A percentile compares a stretch with the other conserved stretches of the same genome.
Evolutionary conservation across 805 yeast species (phyloP).

Genomic region (Saccharomycopsis babjevae): DNA sequence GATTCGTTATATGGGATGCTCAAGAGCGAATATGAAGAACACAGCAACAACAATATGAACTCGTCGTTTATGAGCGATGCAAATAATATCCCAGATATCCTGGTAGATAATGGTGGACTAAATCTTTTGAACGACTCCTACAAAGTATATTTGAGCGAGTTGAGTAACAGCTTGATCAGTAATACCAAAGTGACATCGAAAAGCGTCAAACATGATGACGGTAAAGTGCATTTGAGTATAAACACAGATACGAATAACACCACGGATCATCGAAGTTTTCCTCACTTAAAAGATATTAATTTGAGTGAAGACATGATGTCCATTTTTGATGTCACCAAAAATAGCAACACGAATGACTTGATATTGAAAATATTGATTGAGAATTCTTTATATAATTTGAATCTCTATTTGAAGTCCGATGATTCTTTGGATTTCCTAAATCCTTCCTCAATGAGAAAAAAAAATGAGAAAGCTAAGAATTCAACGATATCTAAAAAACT

Average conservation of each 20-base stretch:
- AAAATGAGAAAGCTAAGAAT: background rate
- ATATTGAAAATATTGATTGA: slow-evolving; percentile 33
- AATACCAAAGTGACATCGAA: slow-evolving; percentile 1
- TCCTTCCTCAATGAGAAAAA: slow-evolving; percentile 1
- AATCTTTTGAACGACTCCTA: slow-evolving; percentile 17
- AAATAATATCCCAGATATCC: slow-evolving; percentile 1
- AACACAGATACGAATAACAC: background rate
- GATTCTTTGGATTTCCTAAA: slow-evolving; percentile 8
- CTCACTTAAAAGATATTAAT: slow-evolving; percentile 13
- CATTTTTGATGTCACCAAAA: slow-evolving; percentile 15
- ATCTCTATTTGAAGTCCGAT: slow-evolving; percentile 10
- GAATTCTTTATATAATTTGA: slow-evolving; percentile 29
- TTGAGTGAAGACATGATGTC: slow-evolving; percentile 13
- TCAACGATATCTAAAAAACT: background rate
- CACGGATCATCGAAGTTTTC: background rate
- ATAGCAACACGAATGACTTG: slow-evolving; percentile 18
- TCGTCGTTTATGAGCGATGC: slow-evolving; percentile 1
- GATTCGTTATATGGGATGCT: slow-evolving; percentile 3
- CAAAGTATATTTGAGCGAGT: slow-evolving; percentile 14
- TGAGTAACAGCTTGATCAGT: slow-evolving; percentile 12
- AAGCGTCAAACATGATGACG: background rate
- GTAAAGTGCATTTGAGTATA: background rate
- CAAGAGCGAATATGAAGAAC: slow-evolving; percentile 11
- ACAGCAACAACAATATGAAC: slow-evolving; percentile 4
- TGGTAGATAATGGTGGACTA: slow-evolving; percentile 5